Percentiles rank a stretch among this genome's conserved stretches.
These are phyloP conservation scores for Agroathelia rolfsii DNA, from an alignment of 1,284 basidiomycete genomes.

Conservation along the genomic window DNA sequence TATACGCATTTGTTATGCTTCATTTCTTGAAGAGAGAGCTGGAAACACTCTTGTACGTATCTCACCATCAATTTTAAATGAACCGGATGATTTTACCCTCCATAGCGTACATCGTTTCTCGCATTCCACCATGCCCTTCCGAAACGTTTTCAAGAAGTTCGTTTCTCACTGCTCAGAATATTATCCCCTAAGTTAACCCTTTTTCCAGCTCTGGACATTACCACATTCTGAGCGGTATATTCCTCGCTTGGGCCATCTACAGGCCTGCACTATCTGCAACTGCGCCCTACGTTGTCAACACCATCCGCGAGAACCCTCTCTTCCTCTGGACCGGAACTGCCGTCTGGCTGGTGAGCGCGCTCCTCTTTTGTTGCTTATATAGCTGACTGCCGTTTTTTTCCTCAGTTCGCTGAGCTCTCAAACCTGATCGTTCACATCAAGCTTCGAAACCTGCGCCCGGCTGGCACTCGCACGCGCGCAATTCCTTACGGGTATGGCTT, in stretches of 20 bases:
- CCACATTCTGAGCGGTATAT: slow-evolving; percentile 68
- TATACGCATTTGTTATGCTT: slow-evolving; percentile 69
- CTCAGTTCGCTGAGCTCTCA: slow-evolving; percentile 85
- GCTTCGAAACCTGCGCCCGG: slow-evolving; percentile 74
- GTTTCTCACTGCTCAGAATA: slow-evolving; percentile 15
- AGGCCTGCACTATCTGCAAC: slow-evolving; percentile 55
- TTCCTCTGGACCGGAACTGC: slow-evolving; percentile 64
- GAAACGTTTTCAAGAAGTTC: slow-evolving; percentile 88
- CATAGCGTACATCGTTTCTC: slow-evolving; percentile 94
- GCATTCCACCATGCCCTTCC: slow-evolving; percentile 85
- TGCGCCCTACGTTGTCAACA: slow-evolving; percentile 57
- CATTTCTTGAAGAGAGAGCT: slow-evolving; percentile 92
- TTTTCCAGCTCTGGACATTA: slow-evolving; percentile 74
- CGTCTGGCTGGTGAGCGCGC: slow-evolving; percentile 64
- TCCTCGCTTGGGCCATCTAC: slow-evolving; percentile 72
- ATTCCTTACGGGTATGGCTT: slow-evolving; percentile 89
- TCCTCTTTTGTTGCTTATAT: slow-evolving; percentile 5
- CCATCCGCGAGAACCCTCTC: slow-evolving; percentile 52
- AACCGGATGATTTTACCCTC: slow-evolving; percentile 4
- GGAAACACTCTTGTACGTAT: slow-evolving; percentile 81
- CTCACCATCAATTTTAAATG: slow-evolving; percentile 1
- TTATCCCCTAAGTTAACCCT: background rate
- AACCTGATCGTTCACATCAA: slow-evolving; percentile 83
- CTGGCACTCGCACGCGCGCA: slow-evolving; percentile 70
- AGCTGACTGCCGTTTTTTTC: slow-evolving; percentile 6